Conservation (phyloP, 176 grass and related monocot genomes). For the Tillandsia fasciculata region DNA sequence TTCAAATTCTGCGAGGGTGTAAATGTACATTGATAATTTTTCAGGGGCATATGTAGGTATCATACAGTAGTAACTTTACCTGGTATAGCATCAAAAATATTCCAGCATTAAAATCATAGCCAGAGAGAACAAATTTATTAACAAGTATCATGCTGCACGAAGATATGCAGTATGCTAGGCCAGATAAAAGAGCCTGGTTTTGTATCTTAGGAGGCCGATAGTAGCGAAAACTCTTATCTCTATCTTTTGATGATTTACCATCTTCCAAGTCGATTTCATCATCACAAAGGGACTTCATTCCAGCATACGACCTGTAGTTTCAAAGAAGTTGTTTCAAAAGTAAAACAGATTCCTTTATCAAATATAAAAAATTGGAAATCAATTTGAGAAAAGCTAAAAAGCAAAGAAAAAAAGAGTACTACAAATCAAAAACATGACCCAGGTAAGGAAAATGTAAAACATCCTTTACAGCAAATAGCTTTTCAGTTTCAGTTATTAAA, state of each 20-base stretch:
- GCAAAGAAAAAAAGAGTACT: not conserved
- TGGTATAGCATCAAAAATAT: conserved; percentile 98
- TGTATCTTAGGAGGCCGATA: conserved; percentile 41
- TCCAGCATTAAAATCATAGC: conserved; percentile 78
- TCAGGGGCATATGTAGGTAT: too few relatives aligned
- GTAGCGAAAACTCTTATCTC: conserved; percentile 32
- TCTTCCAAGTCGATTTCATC: conserved; percentile 70
- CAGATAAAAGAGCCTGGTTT: conserved; percentile 78
- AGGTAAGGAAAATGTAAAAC: not conserved
- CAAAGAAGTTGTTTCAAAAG: conserved; percentile 18
- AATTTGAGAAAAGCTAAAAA: conserved; percentile 2
- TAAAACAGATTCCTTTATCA: conserved; percentile 14
- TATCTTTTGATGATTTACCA: conserved; percentile 59
- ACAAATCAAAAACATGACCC: not conserved
- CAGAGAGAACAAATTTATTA: conserved; percentile 83
- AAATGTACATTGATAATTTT: too few relatives aligned
- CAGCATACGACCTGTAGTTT: conserved; percentile 36
- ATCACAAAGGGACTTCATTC: conserved; percentile 31
- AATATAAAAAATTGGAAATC: not conserved
- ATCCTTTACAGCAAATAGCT: too few relatives aligned
- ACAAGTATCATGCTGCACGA: conserved; percentile 97
- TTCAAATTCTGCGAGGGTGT: too few relatives aligned
- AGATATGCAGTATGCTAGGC: conserved; percentile 79
- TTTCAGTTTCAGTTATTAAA: too few relatives aligned
- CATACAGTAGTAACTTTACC: conserved; percentile 23